Evolutionary conservation across 495 filamentous ascomycete genomes (phyloP).

Genomic region (Aspergillus affinis): DNA sequence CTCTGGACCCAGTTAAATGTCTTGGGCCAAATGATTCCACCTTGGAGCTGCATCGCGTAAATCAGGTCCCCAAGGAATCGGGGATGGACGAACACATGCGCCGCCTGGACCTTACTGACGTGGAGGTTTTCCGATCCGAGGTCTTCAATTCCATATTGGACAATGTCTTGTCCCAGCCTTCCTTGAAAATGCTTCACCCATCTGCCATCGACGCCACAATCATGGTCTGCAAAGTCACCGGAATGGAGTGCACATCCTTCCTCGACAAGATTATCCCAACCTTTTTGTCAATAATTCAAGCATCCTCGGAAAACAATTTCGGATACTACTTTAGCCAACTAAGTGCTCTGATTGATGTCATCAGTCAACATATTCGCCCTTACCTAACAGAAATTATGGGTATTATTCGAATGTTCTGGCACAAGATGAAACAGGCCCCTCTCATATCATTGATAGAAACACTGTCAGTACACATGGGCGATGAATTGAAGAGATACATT

Average conservation of each 20-base stretch:
- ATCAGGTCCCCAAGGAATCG: conserved; percentile 64
- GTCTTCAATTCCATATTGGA: conserved; percentile 93
- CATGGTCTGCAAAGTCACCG: conserved; percentile 94
- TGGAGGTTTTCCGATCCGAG: conserved; percentile 97
- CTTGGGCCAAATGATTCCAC: conserved; percentile 57
- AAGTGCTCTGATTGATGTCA: conserved; percentile 87
- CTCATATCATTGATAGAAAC: conserved; percentile 89
- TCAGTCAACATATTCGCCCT: conserved; percentile 90
- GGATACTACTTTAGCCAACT: conserved; percentile 97
- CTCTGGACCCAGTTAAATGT: conserved; percentile 93
- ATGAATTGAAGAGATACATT: conserved; percentile 94
- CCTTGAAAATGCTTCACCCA: conserved; percentile 83
- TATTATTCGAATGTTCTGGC: conserved; percentile 84
- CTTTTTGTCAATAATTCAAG: conserved; percentile 81
- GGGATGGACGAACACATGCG: conserved; percentile 97
- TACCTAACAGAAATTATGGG: conserved; percentile 80
- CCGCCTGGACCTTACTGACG: conserved; percentile 88
- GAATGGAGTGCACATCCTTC: conserved; percentile 91
- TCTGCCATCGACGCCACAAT: conserved; percentile 96
- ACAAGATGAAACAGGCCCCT: conserved; percentile 69
- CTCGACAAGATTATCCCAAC: conserved; percentile 89
- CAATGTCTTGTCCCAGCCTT: conserved; percentile 81
- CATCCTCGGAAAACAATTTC: conserved; percentile 66
- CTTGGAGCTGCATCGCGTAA: conserved; percentile 50
- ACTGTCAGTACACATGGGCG: conserved; percentile 87